Evolutionary conservation across 257 asterid genomes (phyloP).

Genomic region (Plantago ovata): DNA sequence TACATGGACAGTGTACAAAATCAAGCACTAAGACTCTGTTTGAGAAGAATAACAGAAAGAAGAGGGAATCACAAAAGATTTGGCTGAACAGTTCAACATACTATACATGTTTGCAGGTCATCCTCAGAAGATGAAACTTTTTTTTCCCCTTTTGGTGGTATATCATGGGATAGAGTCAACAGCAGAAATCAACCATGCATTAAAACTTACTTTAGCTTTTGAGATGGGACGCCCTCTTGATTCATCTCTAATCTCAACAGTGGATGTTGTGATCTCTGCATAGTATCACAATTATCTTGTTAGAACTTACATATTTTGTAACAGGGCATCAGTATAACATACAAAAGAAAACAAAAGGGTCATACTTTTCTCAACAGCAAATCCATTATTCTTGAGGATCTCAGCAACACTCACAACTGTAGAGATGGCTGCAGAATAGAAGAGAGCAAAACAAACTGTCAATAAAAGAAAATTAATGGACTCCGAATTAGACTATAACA

Average conservation of each 20-base stretch:
- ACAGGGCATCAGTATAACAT: neutral
- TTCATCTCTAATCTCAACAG: conserved; percentile 82
- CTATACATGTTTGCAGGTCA: too few relatives aligned
- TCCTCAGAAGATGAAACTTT: neutral
- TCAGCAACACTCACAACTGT: conserved; percentile 83
- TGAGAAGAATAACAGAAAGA: too few relatives aligned
- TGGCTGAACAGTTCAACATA: too few relatives aligned
- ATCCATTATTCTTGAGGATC: conserved; percentile 81
- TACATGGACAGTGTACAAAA: too few relatives aligned
- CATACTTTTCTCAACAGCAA: conserved; percentile 82
- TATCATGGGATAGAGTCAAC: neutral
- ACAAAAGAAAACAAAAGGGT: neutral
- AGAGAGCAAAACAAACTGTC: neutral
- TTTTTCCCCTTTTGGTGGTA: neutral
- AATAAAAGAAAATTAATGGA: neutral
- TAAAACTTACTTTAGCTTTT: conserved; percentile 63
- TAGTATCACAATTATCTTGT: conserved; percentile 1
- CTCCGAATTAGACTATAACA: neutral
- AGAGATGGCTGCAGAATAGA: conserved; percentile 62
- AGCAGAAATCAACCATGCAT: neutral
- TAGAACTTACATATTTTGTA: neutral
- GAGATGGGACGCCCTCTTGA: conserved; percentile 71
- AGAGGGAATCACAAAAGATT: too few relatives aligned
- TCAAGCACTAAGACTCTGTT: too few relatives aligned
- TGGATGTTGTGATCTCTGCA: conserved; percentile 78